Evolutionary conservation across 169 alveolate genomes (phyloP).

Genomic region (Cryptosporidium parvum): DNA sequence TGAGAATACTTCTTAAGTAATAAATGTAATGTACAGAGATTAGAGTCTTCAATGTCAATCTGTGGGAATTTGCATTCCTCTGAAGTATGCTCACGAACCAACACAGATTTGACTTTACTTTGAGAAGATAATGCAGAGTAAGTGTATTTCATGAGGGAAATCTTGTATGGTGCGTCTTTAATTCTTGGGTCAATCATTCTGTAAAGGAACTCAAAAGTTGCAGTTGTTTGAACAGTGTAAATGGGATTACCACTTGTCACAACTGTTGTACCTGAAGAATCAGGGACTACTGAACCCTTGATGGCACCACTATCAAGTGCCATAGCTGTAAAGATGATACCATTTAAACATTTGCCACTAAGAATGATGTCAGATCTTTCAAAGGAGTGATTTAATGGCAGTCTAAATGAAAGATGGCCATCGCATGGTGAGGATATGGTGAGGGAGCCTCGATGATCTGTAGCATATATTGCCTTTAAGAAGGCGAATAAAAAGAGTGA

Average conservation of each 20-base stretch:
- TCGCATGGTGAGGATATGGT: constrained; percentile 29
- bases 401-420: not conserved
- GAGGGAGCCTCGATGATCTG: not conserved
- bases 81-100: not conserved
- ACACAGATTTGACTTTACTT: not conserved
- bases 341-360: constrained; percentile 17
- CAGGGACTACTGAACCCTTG: constrained; percentile 4
- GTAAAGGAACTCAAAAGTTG: constrained; percentile 4
- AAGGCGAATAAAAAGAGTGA: constrained; percentile 9
- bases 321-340: constrained; percentile 5
- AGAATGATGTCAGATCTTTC: constrained; percentile 35
- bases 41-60: not conserved
- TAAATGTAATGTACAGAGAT: not conserved
- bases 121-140: not conserved
- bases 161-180: not conserved
- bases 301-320: constrained; percentile 4
- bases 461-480: not conserved
- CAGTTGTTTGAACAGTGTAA: not conserved
- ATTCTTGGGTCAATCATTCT: not conserved
- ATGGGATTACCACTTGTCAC: not conserved
- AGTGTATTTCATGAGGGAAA: not conserved
- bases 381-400: not conserved
- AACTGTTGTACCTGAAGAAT: not conserved
- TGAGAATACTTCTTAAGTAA: not conserved
- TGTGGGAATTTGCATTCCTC: not conserved